These are phyloP conservation scores for Ogataea ganodermae DNA, from an alignment of 805 yeast genomes.

Conservation along the genomic window DNA sequence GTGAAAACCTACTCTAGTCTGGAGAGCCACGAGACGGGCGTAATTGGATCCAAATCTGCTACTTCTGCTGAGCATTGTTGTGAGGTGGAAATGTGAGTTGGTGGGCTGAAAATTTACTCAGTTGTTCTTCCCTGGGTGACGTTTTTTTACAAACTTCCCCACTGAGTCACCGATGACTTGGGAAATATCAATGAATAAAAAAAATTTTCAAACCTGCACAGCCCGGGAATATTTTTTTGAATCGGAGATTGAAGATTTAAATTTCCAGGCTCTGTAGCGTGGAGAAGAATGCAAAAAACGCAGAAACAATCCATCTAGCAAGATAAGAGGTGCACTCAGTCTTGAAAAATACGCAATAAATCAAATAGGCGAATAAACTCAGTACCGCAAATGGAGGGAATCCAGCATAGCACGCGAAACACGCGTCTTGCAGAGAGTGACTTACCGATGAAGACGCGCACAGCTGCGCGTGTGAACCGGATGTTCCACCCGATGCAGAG, in stretches of 20 bases:
- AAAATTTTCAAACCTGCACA: not conserved
- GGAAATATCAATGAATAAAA: not conserved
- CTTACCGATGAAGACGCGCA: not conserved
- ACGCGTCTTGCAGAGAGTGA: not conserved
- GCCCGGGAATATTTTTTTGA: not conserved
- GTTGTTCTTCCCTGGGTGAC: not conserved
- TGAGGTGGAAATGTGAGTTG: not conserved
- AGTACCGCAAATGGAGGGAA: not conserved
- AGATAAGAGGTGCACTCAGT: too few relatives aligned
- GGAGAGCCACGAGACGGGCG: conserved; percentile 3
- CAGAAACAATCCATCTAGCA: too few relatives aligned
- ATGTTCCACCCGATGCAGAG: conserved; percentile 27
- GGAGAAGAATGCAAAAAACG: too few relatives aligned
- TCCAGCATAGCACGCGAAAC: not conserved
- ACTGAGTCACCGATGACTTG: not conserved
- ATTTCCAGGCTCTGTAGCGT: not conserved
- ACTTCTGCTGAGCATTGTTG: conserved; percentile 3
- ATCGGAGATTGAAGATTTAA: not conserved
- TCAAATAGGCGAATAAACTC: too few relatives aligned
- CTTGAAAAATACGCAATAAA: too few relatives aligned
- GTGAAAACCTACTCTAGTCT: conserved; percentile 23
- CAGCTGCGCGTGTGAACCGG: conserved; percentile 17
- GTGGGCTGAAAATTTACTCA: not conserved
- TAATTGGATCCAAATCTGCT: conserved; percentile 2
- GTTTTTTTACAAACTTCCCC: not conserved